Evolutionary conservation across 495 filamentous ascomycete genomes (phyloP).

Genomic region (Tuber borchii): DNA sequence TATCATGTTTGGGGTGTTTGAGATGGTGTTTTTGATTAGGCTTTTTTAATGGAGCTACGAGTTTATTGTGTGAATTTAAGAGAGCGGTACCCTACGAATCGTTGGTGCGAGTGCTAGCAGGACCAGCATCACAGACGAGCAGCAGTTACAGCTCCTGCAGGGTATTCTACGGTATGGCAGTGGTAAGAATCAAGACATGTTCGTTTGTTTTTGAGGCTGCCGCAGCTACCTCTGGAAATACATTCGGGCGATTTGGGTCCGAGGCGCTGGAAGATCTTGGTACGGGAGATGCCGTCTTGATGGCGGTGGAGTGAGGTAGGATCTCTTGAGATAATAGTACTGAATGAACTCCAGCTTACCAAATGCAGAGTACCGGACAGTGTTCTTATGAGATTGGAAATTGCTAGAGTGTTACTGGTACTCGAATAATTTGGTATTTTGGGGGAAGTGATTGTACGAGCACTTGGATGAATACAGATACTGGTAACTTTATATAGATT

Average conservation of each 20-base stretch:
- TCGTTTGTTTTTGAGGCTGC: neutral
- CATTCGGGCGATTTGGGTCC: neutral
- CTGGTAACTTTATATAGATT: too few species aligned
- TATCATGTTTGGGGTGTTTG: slow-evolving; percentile 4
- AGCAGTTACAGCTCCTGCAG: neutral
- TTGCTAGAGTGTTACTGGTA: neutral
- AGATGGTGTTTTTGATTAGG: slow-evolving; percentile 1
- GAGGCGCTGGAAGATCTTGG: neutral
- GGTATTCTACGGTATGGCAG: neutral
- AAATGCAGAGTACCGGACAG: neutral
- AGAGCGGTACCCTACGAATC: neutral
- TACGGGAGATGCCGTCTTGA: neutral
- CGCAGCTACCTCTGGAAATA: neutral
- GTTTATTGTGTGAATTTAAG: neutral
- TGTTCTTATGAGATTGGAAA: neutral
- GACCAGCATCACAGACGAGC: neutral
- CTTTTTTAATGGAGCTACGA: neutral
- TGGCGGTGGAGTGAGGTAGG: neutral
- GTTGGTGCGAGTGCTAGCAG: neutral
- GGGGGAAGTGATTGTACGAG: too few species aligned
- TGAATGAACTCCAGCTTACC: neutral
- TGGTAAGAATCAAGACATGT: neutral
- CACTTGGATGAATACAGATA: too few species aligned
- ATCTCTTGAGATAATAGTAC: neutral
- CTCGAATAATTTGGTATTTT: neutral